These are phyloP conservation scores for Takashimella tepidaria DNA, from an alignment of 1,284 basidiomycete genomes.

Conservation along the genomic window DNA sequence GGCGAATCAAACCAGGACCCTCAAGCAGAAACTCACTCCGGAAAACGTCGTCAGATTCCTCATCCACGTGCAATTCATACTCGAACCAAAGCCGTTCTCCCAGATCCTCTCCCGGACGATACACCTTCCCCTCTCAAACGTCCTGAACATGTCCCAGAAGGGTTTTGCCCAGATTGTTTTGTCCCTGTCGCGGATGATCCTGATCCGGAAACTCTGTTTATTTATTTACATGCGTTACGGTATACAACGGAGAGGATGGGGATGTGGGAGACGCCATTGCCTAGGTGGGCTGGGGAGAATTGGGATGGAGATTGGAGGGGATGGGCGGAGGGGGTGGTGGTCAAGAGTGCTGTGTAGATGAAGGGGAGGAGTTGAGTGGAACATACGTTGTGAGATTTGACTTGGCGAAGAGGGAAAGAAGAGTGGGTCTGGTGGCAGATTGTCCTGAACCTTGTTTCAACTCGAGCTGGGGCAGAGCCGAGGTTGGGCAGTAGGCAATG, in stretches of 20 bases:
- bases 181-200: constrained; percentile 86
- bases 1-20: neutral
- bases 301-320: constrained; percentile 50
- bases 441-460: no score
- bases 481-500: no score
- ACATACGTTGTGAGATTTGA: no score
- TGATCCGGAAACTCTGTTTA: constrained; percentile 80
- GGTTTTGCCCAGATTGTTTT: constrained; percentile 74
- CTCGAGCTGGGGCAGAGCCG: no score
- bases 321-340: constrained; percentile 31
- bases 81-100: constrained; percentile 15
- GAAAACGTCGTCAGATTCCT: constrained; percentile 7
- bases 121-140: constrained; percentile 33
- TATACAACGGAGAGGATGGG: constrained; percentile 57
- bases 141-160: constrained; percentile 47
- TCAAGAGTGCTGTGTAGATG: neutral
- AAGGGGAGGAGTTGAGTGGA: no score
- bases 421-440: no score
- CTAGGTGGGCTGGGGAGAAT: constrained; percentile 44
- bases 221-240: constrained; percentile 82
- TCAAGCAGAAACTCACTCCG: neutral
- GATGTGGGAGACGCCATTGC: constrained; percentile 46
- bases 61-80: constrained; percentile 14
- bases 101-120: constrained; percentile 22
- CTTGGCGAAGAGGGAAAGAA: no score